phyloP scores from a whole-genome alignment of 306 rosid genomes.

The Phaseolus lunatus region DNA sequence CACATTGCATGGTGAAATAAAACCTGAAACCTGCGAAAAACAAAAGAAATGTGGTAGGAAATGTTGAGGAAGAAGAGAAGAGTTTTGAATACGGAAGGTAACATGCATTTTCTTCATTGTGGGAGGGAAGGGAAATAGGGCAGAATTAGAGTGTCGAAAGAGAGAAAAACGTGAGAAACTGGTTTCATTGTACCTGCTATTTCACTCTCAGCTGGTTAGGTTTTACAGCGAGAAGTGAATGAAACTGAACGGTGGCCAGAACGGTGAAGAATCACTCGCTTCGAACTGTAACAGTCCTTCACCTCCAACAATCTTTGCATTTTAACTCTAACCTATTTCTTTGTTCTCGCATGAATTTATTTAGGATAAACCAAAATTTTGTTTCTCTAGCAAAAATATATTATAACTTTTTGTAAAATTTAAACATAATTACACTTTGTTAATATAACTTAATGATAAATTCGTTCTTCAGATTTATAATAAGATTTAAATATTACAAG shows the following conservation, averaged over 20 bases:
- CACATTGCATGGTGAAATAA: background rate
- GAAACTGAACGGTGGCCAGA: background rate
- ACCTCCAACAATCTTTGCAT: too few relatives aligned
- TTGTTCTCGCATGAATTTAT: too few relatives aligned
- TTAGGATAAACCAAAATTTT: too few relatives aligned
- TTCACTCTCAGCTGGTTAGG: background rate
- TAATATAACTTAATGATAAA: too few relatives aligned
- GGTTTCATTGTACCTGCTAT: background rate
- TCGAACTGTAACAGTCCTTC: background rate
- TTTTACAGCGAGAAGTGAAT: conserved; percentile 19
- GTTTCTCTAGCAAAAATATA: too few relatives aligned
- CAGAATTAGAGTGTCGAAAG: background rate
- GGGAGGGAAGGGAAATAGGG: conserved; percentile 35
- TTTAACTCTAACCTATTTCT: too few relatives aligned
- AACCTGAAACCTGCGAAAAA: conserved; percentile 22
- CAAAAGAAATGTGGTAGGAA: conserved; percentile 3
- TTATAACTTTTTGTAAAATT: too few relatives aligned
- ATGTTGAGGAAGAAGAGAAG: background rate
- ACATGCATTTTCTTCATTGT: conserved; percentile 9
- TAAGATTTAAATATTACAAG: too few relatives aligned
- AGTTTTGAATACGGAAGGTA: background rate
- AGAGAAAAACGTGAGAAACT: background rate
- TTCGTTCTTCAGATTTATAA: too few relatives aligned
- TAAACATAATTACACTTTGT: too few relatives aligned
- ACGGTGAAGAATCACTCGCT: background rate